Conservation (phyloP, 176 grass and related monocot species). For the Saccharum officinarum region DNA sequence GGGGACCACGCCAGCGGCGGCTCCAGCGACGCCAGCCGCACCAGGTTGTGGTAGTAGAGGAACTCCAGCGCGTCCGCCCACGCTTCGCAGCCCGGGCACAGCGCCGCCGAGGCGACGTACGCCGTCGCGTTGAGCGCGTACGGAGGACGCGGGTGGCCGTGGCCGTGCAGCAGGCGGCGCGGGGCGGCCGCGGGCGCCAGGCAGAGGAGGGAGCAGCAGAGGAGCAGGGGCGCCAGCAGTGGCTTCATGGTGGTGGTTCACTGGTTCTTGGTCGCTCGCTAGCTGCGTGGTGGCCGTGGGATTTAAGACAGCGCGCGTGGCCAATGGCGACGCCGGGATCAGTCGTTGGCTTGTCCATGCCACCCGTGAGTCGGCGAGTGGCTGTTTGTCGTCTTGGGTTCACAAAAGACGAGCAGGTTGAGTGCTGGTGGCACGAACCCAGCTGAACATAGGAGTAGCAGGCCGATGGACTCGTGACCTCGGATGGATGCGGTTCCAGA, state of each 20-base stretch:
- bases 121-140: slow-evolving; percentile 41
- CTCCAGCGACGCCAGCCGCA: slow-evolving; percentile 56
- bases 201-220: background rate
- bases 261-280: background rate
- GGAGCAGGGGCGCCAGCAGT: background rate
- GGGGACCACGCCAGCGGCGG: slow-evolving; percentile 61
- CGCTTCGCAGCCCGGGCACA: slow-evolving; percentile 41
- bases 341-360: background rate
- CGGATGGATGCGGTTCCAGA: too few species aligned
- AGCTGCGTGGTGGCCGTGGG: background rate
- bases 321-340: background rate
- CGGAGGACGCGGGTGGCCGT: background rate
- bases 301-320: background rate
- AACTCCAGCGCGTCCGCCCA: slow-evolving; percentile 62
- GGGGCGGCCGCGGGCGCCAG: background rate
- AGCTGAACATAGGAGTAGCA: too few species aligned
- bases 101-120: slow-evolving; percentile 31
- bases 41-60: slow-evolving; percentile 63
- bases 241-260: background rate
- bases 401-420: background rate
- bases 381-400: background rate
- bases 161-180: background rate
- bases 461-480: too few species aligned
- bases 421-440: background rate
- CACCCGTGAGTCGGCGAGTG: slow-evolving; percentile 11